Evolutionary conservation across 2,329 filamentous ascomycete species (phyloP).

Genomic region (Aureobasidium sp.): DNA sequence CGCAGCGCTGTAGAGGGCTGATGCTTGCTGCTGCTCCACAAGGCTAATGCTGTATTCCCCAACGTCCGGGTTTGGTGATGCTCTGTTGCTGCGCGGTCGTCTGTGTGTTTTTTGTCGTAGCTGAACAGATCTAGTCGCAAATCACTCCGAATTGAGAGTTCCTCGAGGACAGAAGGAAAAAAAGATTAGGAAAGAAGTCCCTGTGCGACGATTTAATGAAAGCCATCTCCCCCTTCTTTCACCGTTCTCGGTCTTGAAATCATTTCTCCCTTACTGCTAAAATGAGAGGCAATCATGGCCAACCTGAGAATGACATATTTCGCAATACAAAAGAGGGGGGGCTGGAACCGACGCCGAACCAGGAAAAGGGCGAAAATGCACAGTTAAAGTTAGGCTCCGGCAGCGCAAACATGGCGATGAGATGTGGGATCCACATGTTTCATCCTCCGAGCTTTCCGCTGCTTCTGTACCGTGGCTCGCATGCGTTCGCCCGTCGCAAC

Average conservation of each 20-base stretch:
- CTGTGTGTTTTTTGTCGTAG: constrained; percentile 6
- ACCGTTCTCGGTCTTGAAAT: constrained; percentile 4
- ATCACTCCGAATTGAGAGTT: neutral
- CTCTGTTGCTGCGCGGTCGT: constrained; percentile 5
- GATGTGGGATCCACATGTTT: constrained; percentile 6
- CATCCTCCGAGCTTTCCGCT: neutral
- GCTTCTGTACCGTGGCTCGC: constrained; percentile 3
- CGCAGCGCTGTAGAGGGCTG: neutral
- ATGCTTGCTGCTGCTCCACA: constrained; percentile 3
- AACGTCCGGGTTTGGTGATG: neutral
- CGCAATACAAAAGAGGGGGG: neutral
- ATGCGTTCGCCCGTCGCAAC: constrained; percentile 5
- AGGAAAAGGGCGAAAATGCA: neutral
- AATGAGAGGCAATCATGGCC: neutral
- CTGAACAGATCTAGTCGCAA: neutral
- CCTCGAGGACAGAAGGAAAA: neutral
- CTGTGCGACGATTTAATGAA: neutral
- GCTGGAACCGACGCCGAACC: constrained; percentile 10
- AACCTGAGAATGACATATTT: constrained; percentile 9
- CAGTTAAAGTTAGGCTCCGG: neutral
- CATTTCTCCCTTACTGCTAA: neutral
- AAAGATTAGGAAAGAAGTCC: neutral
- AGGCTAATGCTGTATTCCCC: constrained; percentile 7
- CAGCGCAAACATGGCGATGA: neutral
- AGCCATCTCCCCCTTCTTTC: neutral